Base-by-base conservation (phyloP, 805 yeast species). In the Nakazawaea ernobii region DNA sequence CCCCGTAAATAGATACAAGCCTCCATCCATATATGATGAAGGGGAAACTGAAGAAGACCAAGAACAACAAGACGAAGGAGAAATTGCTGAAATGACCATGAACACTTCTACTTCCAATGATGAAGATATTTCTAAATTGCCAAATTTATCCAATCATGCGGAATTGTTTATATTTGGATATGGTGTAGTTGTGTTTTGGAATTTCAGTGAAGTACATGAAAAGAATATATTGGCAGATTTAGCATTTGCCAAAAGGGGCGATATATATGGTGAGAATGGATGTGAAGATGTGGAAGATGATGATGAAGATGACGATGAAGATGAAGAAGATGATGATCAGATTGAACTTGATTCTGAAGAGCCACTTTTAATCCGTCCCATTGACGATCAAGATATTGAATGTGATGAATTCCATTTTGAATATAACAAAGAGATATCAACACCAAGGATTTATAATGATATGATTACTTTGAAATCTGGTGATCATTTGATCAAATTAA, bases 131-230 rank as follows among this genome's bases (percentile, higher is more conserved):
- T 17, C 42, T 2, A 38, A 38, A 26, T 43, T 59, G n/a, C 67
- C 73, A 0, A 81, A 79, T 49, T 68, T 75, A 43, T 66, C 76
- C 3, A 79, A 78, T 53, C 87, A 83, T 60, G 92, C 97, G 0
- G 98, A 92, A 59, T 75, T 94, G 72, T 94, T 94, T 59, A 77
- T 94, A 11, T 81, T 92, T 61, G 82, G 80, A 45, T 94, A 94
- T 61, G 99, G 99, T 17, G 95, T 92, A 11, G 89, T 94, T n/a
- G 97, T 94, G 17, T 91, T 94, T 59, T 94, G 99, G 99, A 94
- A 94, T 59, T 90, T 94, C 56, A 81, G 92, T 2, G 97, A 90
- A 60, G 72, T 79, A 7, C 97, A 94, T 60, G 99, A 94, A 59
- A 90, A 90, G 68, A 94, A 92, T 57, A 80, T 94, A 15, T 73